Conservation (phyloP, 306 rosid genomes). For the Cicer yamashitae region DNA sequence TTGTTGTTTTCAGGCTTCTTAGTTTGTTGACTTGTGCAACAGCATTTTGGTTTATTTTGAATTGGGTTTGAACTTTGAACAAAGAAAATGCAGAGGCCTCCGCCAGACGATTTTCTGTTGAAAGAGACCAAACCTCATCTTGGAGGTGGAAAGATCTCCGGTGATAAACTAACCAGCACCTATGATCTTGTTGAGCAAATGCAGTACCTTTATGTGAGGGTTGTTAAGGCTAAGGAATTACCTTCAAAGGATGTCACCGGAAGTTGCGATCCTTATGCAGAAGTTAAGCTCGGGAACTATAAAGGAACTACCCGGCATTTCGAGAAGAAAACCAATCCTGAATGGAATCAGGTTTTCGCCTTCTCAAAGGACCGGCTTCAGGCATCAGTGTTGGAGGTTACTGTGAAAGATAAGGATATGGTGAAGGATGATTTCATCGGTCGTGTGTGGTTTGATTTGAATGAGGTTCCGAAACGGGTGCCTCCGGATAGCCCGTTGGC, state of each 20-base stretch:
- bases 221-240: constrained; percentile 86
- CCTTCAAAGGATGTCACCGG: constrained; percentile 88
- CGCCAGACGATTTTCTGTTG: constrained; percentile 84
- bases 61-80: constrained; percentile 41
- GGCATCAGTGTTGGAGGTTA: constrained; percentile 81
- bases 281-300: constrained; percentile 91
- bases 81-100: constrained; percentile 89
- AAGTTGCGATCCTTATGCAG: constrained; percentile 90
- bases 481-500: constrained; percentile 98
- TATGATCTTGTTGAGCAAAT: constrained; percentile 99
- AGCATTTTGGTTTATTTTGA: constrained; percentile 37
- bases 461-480: constrained; percentile 87
- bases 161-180: constrained; percentile 86
- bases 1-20: constrained; percentile 58
- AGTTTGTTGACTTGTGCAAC: constrained; percentile 15
- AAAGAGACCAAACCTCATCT: constrained; percentile 97
- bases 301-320: constrained; percentile 91
- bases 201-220: constrained; percentile 96
- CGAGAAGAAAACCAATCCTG: constrained; percentile 89
- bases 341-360: constrained; percentile 96
- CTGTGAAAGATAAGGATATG: constrained; percentile 87
- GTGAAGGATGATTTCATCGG: constrained; percentile 94
- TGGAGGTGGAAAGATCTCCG: constrained; percentile 86
- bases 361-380: constrained; percentile 89
- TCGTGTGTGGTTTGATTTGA: constrained; percentile 71